These are phyloP conservation scores for Acephala macrosclerotiorum DNA, from an alignment of 2,329 filamentous ascomycete species.

Conservation along the genomic window DNA sequence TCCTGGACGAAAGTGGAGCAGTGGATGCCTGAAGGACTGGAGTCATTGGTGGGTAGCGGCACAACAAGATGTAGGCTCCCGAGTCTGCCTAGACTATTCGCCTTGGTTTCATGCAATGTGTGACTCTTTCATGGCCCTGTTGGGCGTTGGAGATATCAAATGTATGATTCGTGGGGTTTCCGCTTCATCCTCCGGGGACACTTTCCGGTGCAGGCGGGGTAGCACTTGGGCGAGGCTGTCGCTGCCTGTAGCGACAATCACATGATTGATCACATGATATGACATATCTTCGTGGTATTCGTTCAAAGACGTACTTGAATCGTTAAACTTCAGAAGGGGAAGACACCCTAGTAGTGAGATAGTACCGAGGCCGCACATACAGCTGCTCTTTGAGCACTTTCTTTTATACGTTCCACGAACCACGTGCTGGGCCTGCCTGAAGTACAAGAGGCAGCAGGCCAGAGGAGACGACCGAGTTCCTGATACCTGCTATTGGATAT, in stretches of 20 bases:
- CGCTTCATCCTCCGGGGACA: background rate
- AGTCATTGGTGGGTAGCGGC: conserved; percentile 15
- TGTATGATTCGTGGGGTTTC: background rate
- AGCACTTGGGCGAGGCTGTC: background rate
- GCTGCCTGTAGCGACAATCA: background rate
- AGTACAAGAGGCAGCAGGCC: too few relatives aligned
- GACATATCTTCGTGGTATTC: background rate
- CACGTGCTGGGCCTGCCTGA: too few relatives aligned
- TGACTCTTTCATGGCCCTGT: background rate
- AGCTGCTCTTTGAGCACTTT: too few relatives aligned
- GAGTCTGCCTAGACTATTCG: conserved; percentile 16
- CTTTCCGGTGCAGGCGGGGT: background rate
- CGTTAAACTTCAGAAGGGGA: too few relatives aligned
- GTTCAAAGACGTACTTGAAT: too few relatives aligned
- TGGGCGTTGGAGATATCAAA: background rate
- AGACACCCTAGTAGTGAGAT: too few relatives aligned
- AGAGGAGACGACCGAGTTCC: too few relatives aligned
- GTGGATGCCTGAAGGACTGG: background rate
- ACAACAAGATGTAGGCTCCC: conserved; percentile 9
- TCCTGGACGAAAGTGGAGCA: background rate
- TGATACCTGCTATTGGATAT: too few relatives aligned
- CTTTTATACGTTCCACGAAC: too few relatives aligned
- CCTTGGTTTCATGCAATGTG: background rate
- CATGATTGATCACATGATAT: background rate
- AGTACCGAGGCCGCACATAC: too few relatives aligned